These are phyloP conservation scores for Boechera retrofracta DNA, from an alignment of 345 rosid genomes.

Conservation along the genomic window DNA sequence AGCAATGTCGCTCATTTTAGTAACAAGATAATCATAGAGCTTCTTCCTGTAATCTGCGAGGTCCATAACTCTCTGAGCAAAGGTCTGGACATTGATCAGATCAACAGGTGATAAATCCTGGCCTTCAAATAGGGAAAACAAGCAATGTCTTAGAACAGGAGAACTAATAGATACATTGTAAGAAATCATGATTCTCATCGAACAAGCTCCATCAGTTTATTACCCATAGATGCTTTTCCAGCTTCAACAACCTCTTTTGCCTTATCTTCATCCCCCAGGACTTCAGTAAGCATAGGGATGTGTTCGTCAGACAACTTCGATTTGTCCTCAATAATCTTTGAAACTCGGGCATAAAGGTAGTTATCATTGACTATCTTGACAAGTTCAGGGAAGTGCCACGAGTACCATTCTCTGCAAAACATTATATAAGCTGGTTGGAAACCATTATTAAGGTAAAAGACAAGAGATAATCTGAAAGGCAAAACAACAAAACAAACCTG, in stretches of 20 bases:
- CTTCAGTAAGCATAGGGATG: constrained; percentile 64
- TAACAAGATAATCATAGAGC: constrained; percentile 77
- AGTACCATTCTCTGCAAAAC: constrained; percentile 89
- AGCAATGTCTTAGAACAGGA: neutral
- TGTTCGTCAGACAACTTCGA: constrained; percentile 68
- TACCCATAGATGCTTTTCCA: constrained; percentile 98
- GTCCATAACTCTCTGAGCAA: constrained; percentile 86
- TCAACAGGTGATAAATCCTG: constrained; percentile 87
- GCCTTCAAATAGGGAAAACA: constrained; percentile 54
- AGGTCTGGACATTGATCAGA: constrained; percentile 79
- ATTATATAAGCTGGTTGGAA: neutral
- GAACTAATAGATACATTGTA: neutral
- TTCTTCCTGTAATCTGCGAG: constrained; percentile 89
- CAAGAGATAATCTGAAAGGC: neutral
- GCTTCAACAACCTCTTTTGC: constrained; percentile 91
- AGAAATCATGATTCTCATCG: neutral
- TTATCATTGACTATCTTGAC: constrained; percentile 95
- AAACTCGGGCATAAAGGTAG: constrained; percentile 78
- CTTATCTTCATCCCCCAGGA: constrained; percentile 92
- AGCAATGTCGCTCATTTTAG: constrained; percentile 94
- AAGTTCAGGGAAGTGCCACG: constrained; percentile 97
- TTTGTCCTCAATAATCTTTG: constrained; percentile 75
- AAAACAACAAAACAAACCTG: constrained; percentile 59
- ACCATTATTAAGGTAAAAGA: neutral
- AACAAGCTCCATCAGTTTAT: constrained; percentile 5